Conservation (phyloP, 371 early-diverging fungal genomes). For the Syncephalastrum racemosum region DNA sequence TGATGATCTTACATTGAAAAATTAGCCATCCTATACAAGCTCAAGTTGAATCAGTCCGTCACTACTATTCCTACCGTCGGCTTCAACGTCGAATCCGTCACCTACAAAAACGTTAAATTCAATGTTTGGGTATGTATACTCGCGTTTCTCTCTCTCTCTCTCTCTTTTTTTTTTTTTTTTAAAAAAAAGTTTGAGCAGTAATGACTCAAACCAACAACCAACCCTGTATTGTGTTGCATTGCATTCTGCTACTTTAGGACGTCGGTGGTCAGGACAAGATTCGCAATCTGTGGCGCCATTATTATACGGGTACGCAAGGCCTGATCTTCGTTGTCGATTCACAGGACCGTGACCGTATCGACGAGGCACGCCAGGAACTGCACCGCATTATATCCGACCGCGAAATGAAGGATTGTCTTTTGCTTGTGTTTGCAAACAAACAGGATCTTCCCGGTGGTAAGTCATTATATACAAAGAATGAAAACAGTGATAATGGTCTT, state of each 20-base stretch:
- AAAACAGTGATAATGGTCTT: no score
- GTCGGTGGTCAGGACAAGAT: slow-evolving; percentile 93
- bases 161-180: slow-evolving; percentile 4
- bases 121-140: slow-evolving; percentile 68
- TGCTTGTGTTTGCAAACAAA: slow-evolving; percentile 87
- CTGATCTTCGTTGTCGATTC: slow-evolving; percentile 88
- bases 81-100: slow-evolving; percentile 85
- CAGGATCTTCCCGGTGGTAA: slow-evolving; percentile 80
- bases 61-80: slow-evolving; percentile 91
- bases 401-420: slow-evolving; percentile 81
- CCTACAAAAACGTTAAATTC: slow-evolving; percentile 89
- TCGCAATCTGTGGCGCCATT: slow-evolving; percentile 87
- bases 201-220: not conserved
- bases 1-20: not conserved
- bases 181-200: not conserved
- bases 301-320: slow-evolving; percentile 86
- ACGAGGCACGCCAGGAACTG: slow-evolving; percentile 82
- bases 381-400: slow-evolving; percentile 80
- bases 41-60: slow-evolving; percentile 84
- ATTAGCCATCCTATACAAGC: slow-evolving; percentile 84
- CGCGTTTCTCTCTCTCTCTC: not conserved
- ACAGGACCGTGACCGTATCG: slow-evolving; percentile 81
- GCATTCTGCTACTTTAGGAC: slow-evolving; percentile 57
- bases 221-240: no score
- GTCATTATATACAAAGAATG: no score